These are phyloP conservation scores for Darksidea phi DNA, from an alignment of 495 filamentous ascomycete species.

Conservation along the genomic window DNA sequence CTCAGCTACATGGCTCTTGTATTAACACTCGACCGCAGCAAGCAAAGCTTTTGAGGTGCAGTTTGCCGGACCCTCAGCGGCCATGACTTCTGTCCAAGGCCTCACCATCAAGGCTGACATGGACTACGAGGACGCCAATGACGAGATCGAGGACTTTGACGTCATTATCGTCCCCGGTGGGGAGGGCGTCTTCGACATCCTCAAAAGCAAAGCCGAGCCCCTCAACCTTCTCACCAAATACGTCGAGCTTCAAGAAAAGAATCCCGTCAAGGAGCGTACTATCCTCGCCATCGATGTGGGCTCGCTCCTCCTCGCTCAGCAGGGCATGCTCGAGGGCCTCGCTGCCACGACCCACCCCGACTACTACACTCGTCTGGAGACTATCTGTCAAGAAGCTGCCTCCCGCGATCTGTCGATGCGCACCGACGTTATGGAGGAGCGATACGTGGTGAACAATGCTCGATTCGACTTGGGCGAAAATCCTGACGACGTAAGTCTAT, in stretches of 20 bases:
- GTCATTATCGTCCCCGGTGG: slow-evolving; percentile 70
- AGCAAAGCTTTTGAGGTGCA: slow-evolving; percentile 50
- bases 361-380: slow-evolving; percentile 57
- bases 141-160: slow-evolving; percentile 66
- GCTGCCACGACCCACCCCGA: slow-evolving; percentile 55
- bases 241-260: slow-evolving; percentile 63
- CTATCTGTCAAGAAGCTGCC: slow-evolving; percentile 64
- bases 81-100: slow-evolving; percentile 46
- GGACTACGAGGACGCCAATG: slow-evolving; percentile 60
- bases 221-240: slow-evolving; percentile 63
- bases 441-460: slow-evolving; percentile 78
- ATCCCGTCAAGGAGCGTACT: slow-evolving; percentile 68
- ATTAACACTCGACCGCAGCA: slow-evolving; percentile 32
- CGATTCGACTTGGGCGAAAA: slow-evolving; percentile 72
- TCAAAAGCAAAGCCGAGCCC: slow-evolving; percentile 61
- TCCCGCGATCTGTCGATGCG: slow-evolving; percentile 57
- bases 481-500: slow-evolving; percentile 50
- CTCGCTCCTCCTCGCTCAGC: slow-evolving; percentile 66
- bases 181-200: slow-evolving; percentile 46
- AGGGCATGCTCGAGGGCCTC: slow-evolving; percentile 69
- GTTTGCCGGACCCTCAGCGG: slow-evolving; percentile 41
- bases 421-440: slow-evolving; percentile 71
- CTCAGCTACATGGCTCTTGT: neutral
- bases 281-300: slow-evolving; percentile 76
- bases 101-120: slow-evolving; percentile 50